Percentiles rank a stretch among this genome's conserved stretches.
phyloP scores from a whole-genome alignment of 176 grass and related monocot genomes.

The Rhynchospora tenuis region DNA sequence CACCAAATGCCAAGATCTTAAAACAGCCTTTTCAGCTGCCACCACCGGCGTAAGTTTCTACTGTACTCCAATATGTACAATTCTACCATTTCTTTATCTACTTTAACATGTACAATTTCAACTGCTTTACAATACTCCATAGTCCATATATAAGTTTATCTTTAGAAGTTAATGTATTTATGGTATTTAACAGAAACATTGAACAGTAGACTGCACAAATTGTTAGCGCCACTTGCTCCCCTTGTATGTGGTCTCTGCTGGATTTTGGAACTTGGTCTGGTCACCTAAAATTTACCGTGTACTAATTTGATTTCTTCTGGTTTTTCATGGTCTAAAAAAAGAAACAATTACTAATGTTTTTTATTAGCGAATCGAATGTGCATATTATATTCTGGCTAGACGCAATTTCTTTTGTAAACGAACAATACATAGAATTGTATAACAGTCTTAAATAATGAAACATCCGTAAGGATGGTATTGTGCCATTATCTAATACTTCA shows the following conservation, averaged over 20 bases:
- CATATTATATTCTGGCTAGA: too few relatives aligned
- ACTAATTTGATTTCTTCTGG: neutral
- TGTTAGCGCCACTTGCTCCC: neutral
- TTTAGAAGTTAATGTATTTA: neutral
- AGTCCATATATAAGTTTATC: neutral
- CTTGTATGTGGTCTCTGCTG: neutral
- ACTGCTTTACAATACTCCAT: neutral
- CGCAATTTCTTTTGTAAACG: neutral
- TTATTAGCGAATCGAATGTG: too few relatives aligned
- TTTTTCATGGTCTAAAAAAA: neutral
- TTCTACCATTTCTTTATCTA: conserved; percentile 3
- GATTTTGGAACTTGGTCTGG: neutral
- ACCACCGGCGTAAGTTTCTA: neutral
- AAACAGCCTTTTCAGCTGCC: neutral
- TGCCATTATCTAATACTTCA: neutral
- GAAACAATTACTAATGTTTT: too few relatives aligned
- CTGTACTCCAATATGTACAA: neutral
- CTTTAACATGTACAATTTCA: neutral
- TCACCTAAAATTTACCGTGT: neutral
- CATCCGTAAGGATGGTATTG: neutral
- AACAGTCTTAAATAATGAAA: neutral
- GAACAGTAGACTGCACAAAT: neutral
- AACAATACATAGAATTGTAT: neutral
- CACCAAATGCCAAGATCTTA: conserved; percentile 21
- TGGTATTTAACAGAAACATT: neutral